These are phyloP conservation scores for Dissophora ornata DNA, from an alignment of 192 early-diverging fungal species.

Conservation along the genomic window DNA sequence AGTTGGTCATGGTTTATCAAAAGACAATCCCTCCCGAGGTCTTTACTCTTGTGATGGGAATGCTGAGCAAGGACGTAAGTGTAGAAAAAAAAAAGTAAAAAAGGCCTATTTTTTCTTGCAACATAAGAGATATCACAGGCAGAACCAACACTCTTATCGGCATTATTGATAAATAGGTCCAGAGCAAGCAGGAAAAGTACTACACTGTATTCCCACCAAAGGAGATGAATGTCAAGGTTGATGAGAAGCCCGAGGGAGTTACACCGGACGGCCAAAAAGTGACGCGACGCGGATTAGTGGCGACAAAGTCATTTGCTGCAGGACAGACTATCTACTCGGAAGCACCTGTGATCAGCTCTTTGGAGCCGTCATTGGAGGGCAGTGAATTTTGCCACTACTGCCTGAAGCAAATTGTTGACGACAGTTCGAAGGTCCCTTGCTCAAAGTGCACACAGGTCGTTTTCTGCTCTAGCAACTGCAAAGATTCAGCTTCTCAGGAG, in stretches of 20 bases:
- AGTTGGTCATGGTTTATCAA: constrained; percentile 95
- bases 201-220: constrained; percentile 83
- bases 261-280: constrained; percentile 66
- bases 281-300: constrained; percentile 75
- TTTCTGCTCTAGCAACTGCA: constrained; percentile 78
- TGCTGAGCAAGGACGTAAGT: constrained; percentile 86
- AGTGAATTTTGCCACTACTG: constrained; percentile 79
- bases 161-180: constrained; percentile 45
- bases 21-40: constrained; percentile 91
- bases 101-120: too few species aligned
- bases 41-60: constrained; percentile 88
- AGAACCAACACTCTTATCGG: too few species aligned
- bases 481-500: constrained; percentile 65
- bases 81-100: too few species aligned
- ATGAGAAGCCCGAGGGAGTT: constrained; percentile 67
- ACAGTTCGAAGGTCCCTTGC: constrained; percentile 57
- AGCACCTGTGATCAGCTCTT: constrained; percentile 73
- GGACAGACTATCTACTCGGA: constrained; percentile 85
- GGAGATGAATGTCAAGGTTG: constrained; percentile 79
- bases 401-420: constrained; percentile 65
- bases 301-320: constrained; percentile 72
- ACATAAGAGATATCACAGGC: not conserved
- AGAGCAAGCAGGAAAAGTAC: constrained; percentile 80
- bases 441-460: constrained; percentile 67
- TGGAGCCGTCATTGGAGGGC: constrained; percentile 76